Evolutionary conservation across 1,284 basidiomycete species (phyloP), one percentile per base, ranked within the genome.

Genomic region (Papiliotrema terrestris): DNA sequence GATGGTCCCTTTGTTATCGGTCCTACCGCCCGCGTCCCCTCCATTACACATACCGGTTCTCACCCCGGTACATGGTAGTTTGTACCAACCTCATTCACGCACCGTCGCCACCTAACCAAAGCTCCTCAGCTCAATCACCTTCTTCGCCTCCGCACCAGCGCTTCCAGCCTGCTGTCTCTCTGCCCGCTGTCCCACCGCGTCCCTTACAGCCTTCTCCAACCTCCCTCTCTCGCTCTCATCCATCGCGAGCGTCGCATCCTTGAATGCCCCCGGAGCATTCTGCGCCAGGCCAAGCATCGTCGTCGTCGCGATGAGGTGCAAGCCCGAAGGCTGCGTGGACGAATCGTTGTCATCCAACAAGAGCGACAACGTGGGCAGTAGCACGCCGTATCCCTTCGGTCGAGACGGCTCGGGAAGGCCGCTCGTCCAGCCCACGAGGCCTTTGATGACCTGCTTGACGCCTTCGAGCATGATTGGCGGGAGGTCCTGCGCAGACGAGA

Each of bases 211-310:
- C 38, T 81, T 81, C 71, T 98, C 94, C 50, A 98, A 76, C 19
- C 82, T 73, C 38, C 86, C 84, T 52, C 84, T 78, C 17, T 82
- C 80, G 0, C 80, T 74, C 8, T 80, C 74, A 17, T 87, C 84
- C 48, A 98, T 80, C 37, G 83, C 84, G 2, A 78, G 81, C 3
- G 89, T 88, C 2, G 89, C 91, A 48, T 92, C 88, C 72, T 91
- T 93, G 83, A 98, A 97, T 17, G 88, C 83, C 3, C 78, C 73
- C 0, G 93, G 89, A 2, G 86, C 83, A 0, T 81, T 77, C 0
- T 88, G 83, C 1, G 93, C 94, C 48, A 92, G 84, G 2, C 81
- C 77, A 19, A 98, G 78, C 3, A 97, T 75, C 52, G 93, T 88
- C 9, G 81, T 73, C n/a, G 91, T 82, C 2, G 84, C 86, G 54